phyloP scores from a whole-genome alignment of 257 asterid species.

The Solanum gracilifrons region DNA sequence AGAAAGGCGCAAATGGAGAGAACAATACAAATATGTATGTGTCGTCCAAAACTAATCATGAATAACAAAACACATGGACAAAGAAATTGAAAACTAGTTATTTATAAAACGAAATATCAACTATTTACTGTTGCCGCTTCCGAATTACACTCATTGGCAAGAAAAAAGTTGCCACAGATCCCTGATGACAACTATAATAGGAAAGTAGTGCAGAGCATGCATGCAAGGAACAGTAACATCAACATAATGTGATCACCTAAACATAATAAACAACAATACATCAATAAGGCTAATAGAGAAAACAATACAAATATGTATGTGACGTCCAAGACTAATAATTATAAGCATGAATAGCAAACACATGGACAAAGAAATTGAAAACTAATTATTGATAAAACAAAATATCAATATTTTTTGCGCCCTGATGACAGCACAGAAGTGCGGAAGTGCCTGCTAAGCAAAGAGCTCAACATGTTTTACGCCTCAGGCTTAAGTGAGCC shows the following conservation, averaged over 20 bases:
- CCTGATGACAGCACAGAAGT: background rate
- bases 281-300: background rate
- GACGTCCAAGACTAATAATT: background rate
- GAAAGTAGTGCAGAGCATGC: background rate
- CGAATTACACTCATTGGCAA: background rate
- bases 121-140: background rate
- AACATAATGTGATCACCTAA: background rate
- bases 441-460: background rate
- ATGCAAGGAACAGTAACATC: background rate
- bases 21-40: background rate
- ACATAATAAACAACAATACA: background rate
- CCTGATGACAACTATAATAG: background rate
- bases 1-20: background rate
- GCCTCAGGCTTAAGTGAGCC: background rate
- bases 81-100: background rate
- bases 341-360: background rate
- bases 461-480: background rate
- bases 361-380: background rate
- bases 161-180: background rate
- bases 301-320: background rate
- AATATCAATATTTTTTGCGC: background rate
- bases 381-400: background rate
- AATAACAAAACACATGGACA: background rate
- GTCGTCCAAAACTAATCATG: background rate
- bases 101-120: background rate